Evolutionary conservation across 2,329 filamentous ascomycete genomes (phyloP).

Genomic region (Pestalotiopsis sp.): DNA sequence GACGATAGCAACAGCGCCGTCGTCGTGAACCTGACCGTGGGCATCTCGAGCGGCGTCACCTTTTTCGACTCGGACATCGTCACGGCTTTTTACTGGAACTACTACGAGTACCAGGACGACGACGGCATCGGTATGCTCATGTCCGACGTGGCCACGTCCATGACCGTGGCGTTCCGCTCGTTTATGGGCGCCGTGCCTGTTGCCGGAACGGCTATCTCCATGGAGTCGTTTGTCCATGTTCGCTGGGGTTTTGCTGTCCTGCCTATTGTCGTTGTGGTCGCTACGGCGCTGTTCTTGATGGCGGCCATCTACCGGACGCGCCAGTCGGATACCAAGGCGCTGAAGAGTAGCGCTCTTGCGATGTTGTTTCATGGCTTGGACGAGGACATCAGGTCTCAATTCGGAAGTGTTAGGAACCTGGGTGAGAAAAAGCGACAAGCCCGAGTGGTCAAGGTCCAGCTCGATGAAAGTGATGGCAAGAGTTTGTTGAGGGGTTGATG

Average conservation of each 20-base stretch:
- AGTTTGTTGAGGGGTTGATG: slow-evolving; percentile 12
- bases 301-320: slow-evolving; percentile 26
- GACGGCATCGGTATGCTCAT: slow-evolving; percentile 35
- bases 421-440: slow-evolving; percentile 26
- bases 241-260: slow-evolving; percentile 36
- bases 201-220: slow-evolving; percentile 27
- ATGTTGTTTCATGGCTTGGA: slow-evolving; percentile 38
- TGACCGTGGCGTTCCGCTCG: slow-evolving; percentile 35
- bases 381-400: slow-evolving; percentile 22
- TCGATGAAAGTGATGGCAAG: slow-evolving; percentile 23
- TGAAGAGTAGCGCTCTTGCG: slow-evolving; percentile 38
- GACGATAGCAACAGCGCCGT: slow-evolving; percentile 19
- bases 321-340: slow-evolving; percentile 26
- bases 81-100: slow-evolving; percentile 41
- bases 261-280: slow-evolving; percentile 31
- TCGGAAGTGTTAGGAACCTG: slow-evolving; percentile 21
- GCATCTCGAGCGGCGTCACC: slow-evolving; percentile 32
- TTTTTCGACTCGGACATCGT: slow-evolving; percentile 38
- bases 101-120: slow-evolving; percentile 34
- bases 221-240: slow-evolving; percentile 34
- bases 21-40: slow-evolving; percentile 33
- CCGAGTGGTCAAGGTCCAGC: slow-evolving; percentile 24
- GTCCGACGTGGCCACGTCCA: slow-evolving; percentile 33
- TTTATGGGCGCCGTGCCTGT: slow-evolving; percentile 28
- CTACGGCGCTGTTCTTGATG: slow-evolving; percentile 30